These are phyloP conservation scores for Barnettozyma californica DNA, from an alignment of 805 yeast species.

Conservation along the genomic window DNA sequence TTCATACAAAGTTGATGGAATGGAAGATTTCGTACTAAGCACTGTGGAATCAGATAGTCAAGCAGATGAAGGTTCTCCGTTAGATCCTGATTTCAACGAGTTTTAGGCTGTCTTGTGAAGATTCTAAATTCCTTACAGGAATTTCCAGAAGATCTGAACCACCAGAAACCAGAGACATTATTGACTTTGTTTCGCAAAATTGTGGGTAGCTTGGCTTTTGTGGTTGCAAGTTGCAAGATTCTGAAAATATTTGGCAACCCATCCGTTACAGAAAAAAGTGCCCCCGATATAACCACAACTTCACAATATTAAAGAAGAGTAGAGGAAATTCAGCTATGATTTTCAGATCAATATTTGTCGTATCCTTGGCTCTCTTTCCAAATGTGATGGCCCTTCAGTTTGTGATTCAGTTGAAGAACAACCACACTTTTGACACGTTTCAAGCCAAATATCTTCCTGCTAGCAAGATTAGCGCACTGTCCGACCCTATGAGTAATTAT, in stretches of 20 bases:
- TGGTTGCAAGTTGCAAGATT: neutral
- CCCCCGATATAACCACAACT: neutral
- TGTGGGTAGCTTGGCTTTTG: neutral
- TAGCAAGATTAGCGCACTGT: slow-evolving; percentile 5
- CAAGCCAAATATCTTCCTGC: slow-evolving; percentile 14
- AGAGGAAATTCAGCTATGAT: neutral
- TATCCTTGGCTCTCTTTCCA: neutral
- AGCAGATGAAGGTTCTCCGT: neutral
- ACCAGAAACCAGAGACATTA: neutral
- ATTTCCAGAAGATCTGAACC: neutral
- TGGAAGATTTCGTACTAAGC: neutral
- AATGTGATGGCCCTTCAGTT: slow-evolving; percentile 13
- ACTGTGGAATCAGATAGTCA: neutral
- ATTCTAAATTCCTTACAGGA: neutral
- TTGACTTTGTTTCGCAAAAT: neutral
- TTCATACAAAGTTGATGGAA: neutral
- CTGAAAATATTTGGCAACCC: too few relatives aligned
- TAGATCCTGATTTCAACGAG: neutral
- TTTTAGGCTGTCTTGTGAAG: neutral
- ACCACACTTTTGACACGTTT: slow-evolving; percentile 16
- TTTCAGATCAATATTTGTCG: neutral
- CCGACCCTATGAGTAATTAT: slow-evolving; percentile 14
- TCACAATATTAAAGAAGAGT: neutral
- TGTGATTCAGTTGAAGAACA: slow-evolving; percentile 25
- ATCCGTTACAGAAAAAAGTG: neutral